Conservation (phyloP, 2,329 filamentous ascomycete genomes). For the Rhynchosporium graminicola region DNA sequence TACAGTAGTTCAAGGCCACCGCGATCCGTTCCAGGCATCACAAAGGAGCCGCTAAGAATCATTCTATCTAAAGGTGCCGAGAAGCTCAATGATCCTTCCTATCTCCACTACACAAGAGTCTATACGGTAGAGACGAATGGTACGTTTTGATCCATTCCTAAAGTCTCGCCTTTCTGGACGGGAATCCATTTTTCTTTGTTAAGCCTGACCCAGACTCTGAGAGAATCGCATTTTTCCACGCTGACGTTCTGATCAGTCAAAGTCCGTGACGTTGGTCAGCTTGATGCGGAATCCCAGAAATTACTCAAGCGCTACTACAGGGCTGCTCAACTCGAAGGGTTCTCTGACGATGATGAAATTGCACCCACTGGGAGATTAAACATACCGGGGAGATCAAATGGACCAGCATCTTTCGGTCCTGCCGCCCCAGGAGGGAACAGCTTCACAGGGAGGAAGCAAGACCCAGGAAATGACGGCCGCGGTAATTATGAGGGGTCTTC, state of each 20-base stretch:
- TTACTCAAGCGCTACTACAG: slow-evolving; percentile 21
- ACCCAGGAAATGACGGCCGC: not conserved
- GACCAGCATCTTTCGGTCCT: not conserved
- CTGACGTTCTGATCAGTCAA: slow-evolving; percentile 21
- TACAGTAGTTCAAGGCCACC: slow-evolving; percentile 24
- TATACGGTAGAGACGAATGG: slow-evolving; percentile 33
- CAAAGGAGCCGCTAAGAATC: slow-evolving; percentile 26
- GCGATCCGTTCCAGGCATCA: slow-evolving; percentile 18
- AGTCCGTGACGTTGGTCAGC: slow-evolving; percentile 32
- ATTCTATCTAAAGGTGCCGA: slow-evolving; percentile 22
- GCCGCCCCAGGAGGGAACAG: slow-evolving; percentile 15
- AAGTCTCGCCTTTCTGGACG: no score
- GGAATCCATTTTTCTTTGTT: no score
- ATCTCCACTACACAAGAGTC: slow-evolving; percentile 31
- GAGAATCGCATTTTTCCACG: no score
- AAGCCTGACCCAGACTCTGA: no score
- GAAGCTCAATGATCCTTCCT: slow-evolving; percentile 24
- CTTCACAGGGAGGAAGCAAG: not conserved
- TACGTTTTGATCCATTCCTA: no score
- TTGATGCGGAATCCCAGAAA: slow-evolving; percentile 27
- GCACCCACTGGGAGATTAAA: slow-evolving; percentile 1
- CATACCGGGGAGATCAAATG: not conserved
- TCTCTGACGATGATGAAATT: slow-evolving; percentile 10
- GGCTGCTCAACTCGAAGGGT: slow-evolving; percentile 3
- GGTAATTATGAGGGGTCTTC: not conserved